phyloP scores from a whole-genome alignment of 257 asterid genomes.

The Thymus quinquecostatus region DNA sequence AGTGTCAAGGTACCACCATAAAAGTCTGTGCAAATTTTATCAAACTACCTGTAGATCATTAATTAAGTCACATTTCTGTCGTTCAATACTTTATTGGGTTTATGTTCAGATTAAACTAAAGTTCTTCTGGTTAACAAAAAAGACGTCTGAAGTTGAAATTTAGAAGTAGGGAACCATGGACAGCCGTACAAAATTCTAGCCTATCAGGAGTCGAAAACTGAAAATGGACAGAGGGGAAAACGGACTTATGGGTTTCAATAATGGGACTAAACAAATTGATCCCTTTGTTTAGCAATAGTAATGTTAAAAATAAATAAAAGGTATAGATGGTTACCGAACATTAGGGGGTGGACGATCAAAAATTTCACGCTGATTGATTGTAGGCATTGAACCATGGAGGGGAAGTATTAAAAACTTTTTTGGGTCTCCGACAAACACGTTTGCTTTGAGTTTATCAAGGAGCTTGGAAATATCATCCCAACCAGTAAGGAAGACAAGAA shows the following conservation, averaged over 20 bases:
- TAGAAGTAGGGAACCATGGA: background rate
- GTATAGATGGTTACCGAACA: conserved; percentile 57
- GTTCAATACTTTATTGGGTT: background rate
- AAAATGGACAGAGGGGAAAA: background rate
- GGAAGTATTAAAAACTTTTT: conserved; percentile 77
- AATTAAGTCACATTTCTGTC: background rate
- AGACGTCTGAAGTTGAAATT: background rate
- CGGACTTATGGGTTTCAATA: background rate
- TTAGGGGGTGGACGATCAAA: conserved; percentile 78
- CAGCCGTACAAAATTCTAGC: background rate
- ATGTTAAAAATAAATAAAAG: conserved; percentile 7
- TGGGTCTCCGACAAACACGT: conserved; percentile 61
- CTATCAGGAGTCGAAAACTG: background rate
- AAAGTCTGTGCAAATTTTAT: background rate
- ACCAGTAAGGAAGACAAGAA: conserved; percentile 94
- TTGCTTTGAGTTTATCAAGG: conserved; percentile 71
- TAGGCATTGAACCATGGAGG: conserved; percentile 98
- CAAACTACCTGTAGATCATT: background rate
- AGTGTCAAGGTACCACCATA: background rate
- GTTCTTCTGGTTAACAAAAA: background rate
- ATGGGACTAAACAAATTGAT: background rate
- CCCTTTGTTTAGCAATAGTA: conserved; percentile 6
- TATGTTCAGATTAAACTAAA: background rate
- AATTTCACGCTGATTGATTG: conserved; percentile 85
- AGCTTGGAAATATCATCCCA: conserved; percentile 98